Evolutionary conservation across 169 alveolate genomes (phyloP).

Genomic region (Eimeria maxima): DNA sequence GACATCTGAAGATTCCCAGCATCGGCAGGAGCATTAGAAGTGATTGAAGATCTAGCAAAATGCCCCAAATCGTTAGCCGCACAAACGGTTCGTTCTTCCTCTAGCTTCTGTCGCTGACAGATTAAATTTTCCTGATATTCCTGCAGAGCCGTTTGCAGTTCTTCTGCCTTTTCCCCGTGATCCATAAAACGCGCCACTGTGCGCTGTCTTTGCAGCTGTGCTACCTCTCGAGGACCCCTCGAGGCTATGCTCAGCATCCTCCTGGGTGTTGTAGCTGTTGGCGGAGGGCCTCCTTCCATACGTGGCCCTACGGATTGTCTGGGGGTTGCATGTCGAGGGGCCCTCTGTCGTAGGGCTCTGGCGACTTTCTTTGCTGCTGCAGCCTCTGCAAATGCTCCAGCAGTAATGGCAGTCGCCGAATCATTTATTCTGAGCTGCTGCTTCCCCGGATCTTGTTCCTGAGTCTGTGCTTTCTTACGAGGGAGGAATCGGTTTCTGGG

Average conservation of each 20-base stretch:
- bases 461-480: neutral
- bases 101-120: slow-evolving; percentile 7
- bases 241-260: neutral
- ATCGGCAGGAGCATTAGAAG: slow-evolving; percentile 33
- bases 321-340: slow-evolving; percentile 7
- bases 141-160: slow-evolving; percentile 18
- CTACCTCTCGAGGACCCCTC: neutral
- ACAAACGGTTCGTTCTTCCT: neutral
- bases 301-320: neutral
- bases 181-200: slow-evolving; percentile 66
- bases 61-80: neutral
- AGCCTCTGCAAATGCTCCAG: slow-evolving; percentile 69
- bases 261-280: slow-evolving; percentile 16
- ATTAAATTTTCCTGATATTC: slow-evolving; percentile 37
- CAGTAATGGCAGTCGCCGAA: slow-evolving; percentile 8
- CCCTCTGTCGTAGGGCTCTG: slow-evolving; percentile 47
- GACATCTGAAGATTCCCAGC: neutral
- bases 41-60: neutral
- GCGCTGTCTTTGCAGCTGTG: slow-evolving; percentile 62
- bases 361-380: slow-evolving; percentile 77
- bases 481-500: slow-evolving; percentile 56
- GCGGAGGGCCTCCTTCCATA: neutral
- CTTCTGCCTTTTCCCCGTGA: slow-evolving; percentile 22
- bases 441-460: slow-evolving; percentile 4
- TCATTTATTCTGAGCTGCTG: neutral